Conservation (phyloP, 2,329 filamentous ascomycete genomes). For the Monosporascus cannonballus region DNA sequence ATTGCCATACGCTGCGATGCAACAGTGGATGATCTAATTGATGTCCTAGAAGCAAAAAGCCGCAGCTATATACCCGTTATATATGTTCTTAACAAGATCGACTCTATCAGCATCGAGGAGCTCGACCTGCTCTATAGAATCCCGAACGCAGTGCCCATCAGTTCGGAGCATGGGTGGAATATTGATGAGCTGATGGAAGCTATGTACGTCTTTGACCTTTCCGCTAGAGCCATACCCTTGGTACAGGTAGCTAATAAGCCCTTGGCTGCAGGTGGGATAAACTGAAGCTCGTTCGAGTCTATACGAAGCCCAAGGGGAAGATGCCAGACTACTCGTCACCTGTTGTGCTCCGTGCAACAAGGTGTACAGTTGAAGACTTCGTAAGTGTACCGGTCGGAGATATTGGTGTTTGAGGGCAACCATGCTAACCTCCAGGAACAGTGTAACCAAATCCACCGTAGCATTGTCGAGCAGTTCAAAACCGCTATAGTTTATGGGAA, state of each 20-base stretch:
- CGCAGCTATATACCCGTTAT: slow-evolving; percentile 98
- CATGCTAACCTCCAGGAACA: slow-evolving; percentile 39
- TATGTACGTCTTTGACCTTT: slow-evolving; percentile 52
- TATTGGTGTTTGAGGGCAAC: slow-evolving; percentile 10
- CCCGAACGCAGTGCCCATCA: slow-evolving; percentile 94
- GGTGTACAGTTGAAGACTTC: slow-evolving; percentile 93
- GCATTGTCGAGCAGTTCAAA: slow-evolving; percentile 93
- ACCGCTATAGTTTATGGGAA: slow-evolving; percentile 93
- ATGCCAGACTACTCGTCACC: slow-evolving; percentile 87
- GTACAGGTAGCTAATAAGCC: slow-evolving; percentile 16
- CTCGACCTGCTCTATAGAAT: slow-evolving; percentile 94
- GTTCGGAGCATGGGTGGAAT: slow-evolving; percentile 97
- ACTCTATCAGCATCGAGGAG: slow-evolving; percentile 96
- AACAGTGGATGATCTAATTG: slow-evolving; percentile 94
- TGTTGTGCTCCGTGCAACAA: slow-evolving; percentile 76
- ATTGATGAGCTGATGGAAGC: slow-evolving; percentile 92
- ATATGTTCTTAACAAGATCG: slow-evolving; percentile 98
- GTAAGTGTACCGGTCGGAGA: slow-evolving; percentile 50
- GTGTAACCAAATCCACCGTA: slow-evolving; percentile 97
- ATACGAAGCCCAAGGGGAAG: slow-evolving; percentile 96
- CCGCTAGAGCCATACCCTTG: slow-evolving; percentile 3
- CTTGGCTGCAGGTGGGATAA: slow-evolving; percentile 69
- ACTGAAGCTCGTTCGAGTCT: slow-evolving; percentile 82
- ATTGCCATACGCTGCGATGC: slow-evolving; percentile 97
- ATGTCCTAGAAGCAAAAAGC: slow-evolving; percentile 89